Percentiles rank a stretch among this genome's conserved stretches.
phyloP scores from a whole-genome alignment of 2,329 filamentous ascomycete species.

The Xylaria sp. region DNA sequence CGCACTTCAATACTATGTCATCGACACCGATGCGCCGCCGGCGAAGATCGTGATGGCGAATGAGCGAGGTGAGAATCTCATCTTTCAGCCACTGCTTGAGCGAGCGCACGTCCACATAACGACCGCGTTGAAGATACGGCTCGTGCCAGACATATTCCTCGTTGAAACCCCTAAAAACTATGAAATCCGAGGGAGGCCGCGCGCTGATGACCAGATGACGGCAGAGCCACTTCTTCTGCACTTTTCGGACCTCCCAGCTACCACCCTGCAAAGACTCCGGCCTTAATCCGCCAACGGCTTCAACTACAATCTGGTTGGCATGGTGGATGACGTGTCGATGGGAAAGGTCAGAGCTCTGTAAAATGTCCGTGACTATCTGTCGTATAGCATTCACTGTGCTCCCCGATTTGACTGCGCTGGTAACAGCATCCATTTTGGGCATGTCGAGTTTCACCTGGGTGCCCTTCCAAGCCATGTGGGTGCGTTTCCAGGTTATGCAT shows the following conservation, averaged over 20 bases:
- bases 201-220: slow-evolving; percentile 36
- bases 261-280: slow-evolving; percentile 37
- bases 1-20: slow-evolving; percentile 24
- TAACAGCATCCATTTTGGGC: slow-evolving; percentile 15
- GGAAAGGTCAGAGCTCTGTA: slow-evolving; percentile 14
- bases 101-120: slow-evolving; percentile 8
- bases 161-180: slow-evolving; percentile 36
- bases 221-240: slow-evolving; percentile 36
- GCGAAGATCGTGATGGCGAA: slow-evolving; percentile 9
- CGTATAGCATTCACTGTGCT: slow-evolving; percentile 35
- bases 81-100: slow-evolving; percentile 27
- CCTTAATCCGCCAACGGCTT: slow-evolving; percentile 36
- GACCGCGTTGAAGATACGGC: slow-evolving; percentile 14
- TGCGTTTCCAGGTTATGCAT: slow-evolving; percentile 19
- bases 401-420: slow-evolving; percentile 28
- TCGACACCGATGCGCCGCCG: slow-evolving; percentile 16
- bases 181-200: slow-evolving; percentile 22
- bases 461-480: slow-evolving; percentile 18
- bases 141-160: slow-evolving; percentile 40
- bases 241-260: slow-evolving; percentile 36
- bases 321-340: slow-evolving; percentile 23
- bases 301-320: slow-evolving; percentile 34
- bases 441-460: slow-evolving; percentile 9
- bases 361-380: slow-evolving; percentile 24
- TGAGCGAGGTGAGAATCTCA: slow-evolving; percentile 17